Base-by-base conservation (phyloP, 2,329 filamentous ascomycete genomes). In the Sclerotinia borealis region DNA sequence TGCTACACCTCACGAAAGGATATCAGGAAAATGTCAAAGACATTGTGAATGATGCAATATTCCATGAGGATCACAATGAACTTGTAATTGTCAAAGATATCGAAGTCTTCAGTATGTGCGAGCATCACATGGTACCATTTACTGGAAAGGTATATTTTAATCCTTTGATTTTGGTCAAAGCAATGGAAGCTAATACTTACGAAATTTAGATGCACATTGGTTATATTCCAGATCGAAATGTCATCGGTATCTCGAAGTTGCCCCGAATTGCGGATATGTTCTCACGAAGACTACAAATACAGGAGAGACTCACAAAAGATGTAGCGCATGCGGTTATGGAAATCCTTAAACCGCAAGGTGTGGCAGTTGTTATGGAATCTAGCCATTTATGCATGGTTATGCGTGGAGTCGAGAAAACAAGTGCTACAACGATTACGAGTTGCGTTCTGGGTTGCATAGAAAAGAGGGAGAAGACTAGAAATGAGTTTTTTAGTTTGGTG, bases 371-470 rank as follows among this genome's bases (percentile, higher is more conserved):
- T 65, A 96, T 99, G 89, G 95, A 99, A 74, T 96, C 91, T 17
- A 93, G 87, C 73, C 95, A 99, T 78, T 80, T 98, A 52, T 99
- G 95, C 81, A 99, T 98, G 93, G 92, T 96, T 19, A 98, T 97
- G 93, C 86, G 95, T 52, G 95, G 95, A n/a, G 93, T 99, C 11
- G 86, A 97, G 75, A 97, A 99, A 81, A 92, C 92, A 0, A 85
- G 83, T 47, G 88, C 90, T 58, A 89, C 85, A 22, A 98, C 95
- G 8, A 95, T 96, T 43, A 99, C 95, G 22, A 97, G 92, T 79
- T 98, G 93, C 75, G 96, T 99, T 78, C 84, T 98, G n/a, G 95
- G 95, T 45, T 93, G 92, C 72, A 96, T 99, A 82, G 88, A 96
- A 74, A 88, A 88, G 65, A 92, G 91, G 71, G 91, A 92, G 66